These are phyloP conservation scores for Botrytis paeoniae DNA, from an alignment of 2,329 filamentous ascomycete genomes.

Conservation along the genomic window DNA sequence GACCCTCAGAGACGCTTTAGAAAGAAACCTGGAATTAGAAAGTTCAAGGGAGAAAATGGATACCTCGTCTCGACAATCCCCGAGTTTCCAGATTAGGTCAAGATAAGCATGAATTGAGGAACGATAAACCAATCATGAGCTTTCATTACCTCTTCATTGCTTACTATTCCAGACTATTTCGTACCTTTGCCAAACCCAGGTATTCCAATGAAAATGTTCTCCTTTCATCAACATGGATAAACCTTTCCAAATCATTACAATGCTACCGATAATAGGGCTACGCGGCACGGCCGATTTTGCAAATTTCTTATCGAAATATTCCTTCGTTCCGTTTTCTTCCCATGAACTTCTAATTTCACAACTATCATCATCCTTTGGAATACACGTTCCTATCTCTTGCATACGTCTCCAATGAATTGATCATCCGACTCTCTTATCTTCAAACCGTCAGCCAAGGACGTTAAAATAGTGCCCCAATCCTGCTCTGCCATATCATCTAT, in stretches of 20 bases:
- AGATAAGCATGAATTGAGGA: background rate
- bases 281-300: background rate
- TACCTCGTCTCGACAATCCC: slow-evolving; percentile 2
- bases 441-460: slow-evolving; percentile 19
- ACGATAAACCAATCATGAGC: background rate
- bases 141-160: background rate
- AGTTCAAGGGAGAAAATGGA: background rate
- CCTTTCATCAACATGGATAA: slow-evolving; percentile 10
- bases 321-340: slow-evolving; percentile 8
- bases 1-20: background rate
- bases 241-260: background rate
- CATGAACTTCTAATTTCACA: background rate
- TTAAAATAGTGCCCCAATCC: slow-evolving; percentile 16
- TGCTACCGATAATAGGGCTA: background rate
- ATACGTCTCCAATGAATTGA: slow-evolving; percentile 7
- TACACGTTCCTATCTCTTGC: background rate
- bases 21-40: background rate
- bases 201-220: background rate
- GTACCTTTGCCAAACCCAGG: background rate
- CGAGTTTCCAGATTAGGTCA: background rate
- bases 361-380: slow-evolving; percentile 3
- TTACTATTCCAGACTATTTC: too few relatives aligned
- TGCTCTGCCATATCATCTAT: background rate
- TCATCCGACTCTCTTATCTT: background rate
- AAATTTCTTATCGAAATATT: slow-evolving; percentile 5